Evolutionary conservation across 1,139 yeast genomes (phyloP), one percentile per base, ranked within the genome.

Genomic region (Pichia sp.): DNA sequence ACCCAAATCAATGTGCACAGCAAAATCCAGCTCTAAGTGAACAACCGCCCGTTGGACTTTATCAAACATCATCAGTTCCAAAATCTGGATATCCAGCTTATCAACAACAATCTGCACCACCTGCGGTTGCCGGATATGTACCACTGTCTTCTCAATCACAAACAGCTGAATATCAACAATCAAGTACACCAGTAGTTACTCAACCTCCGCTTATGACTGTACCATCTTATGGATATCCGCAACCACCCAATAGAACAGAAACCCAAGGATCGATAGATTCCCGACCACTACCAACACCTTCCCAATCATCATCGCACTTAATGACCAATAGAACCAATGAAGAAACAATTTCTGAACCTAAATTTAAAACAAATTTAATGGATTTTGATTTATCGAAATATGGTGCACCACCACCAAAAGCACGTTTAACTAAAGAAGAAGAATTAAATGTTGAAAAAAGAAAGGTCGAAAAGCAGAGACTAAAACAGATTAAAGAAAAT

Each of bases 381-480:
- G 66, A 65, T 2, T 59, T 67, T 42, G 68, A 66, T 52, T 47
- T 63, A 11, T 54, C 55, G 39, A 63, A 61, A 27, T 63, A 58
- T 52, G 72, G 68, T 5, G 63, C 69, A 3, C 66, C 67, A 2
- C 69, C 67, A 8, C 67, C 68, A n/a, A 63, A 53, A 40, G 61
- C 65, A 1, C 57, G 55, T 44, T 48, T 57, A 34, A 53, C 54
- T 10, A 50, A 44, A 18, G 59, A 57, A 3, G 66, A 63, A 40
- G 51, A 50, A 35, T 42, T 49, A 8, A 57, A 56, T 26, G 40
- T 46, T 2, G 57, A 55, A 39, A 52, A 50, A 40, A 58, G 61
- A 10, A 52, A 51, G 38, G 62, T 56, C 6, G 56, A 56, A 39
- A 56, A 56, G 40, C 33, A 35, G 1, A 50, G 66, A 46, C 48